These are phyloP conservation scores for Cladosporium sphaerospermum DNA, from an alignment of 2,329 filamentous ascomycete species.

Conservation along the genomic window DNA sequence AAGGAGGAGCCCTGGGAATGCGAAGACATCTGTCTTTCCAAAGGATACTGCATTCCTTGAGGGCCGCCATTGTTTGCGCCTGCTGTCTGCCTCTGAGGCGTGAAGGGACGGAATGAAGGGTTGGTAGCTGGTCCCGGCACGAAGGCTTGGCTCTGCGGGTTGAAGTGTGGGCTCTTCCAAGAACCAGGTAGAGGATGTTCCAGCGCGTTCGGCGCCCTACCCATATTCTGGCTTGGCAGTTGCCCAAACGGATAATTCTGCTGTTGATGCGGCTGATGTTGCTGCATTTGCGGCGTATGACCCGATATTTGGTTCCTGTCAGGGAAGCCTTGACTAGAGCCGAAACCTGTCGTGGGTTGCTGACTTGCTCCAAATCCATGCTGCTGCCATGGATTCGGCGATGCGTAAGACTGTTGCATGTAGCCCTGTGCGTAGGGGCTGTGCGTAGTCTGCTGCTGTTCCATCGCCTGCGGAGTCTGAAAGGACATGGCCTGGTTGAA, in stretches of 20 bases:
- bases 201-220: conserved; percentile 62
- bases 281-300: not conserved
- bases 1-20: conserved; percentile 27
- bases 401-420: conserved; percentile 21
- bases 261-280: conserved; percentile 14
- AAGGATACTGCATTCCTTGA: conserved; percentile 13
- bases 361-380: conserved; percentile 15
- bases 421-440: conserved; percentile 15
- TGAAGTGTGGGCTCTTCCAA: conserved; percentile 80
- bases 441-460: conserved; percentile 17
- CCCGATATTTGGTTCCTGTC: conserved; percentile 2
- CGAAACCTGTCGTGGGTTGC: not conserved
- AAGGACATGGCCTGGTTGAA: conserved; percentile 44
- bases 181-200: conserved; percentile 81
- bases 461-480: conserved; percentile 27
- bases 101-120: conserved; percentile 16
- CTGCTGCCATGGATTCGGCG: conserved; percentile 25
- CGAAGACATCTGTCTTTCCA: conserved; percentile 27
- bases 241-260: conserved; percentile 69
- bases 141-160: conserved; percentile 90
- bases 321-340: not conserved
- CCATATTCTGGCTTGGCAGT: conserved; percentile 63
- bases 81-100: conserved; percentile 17
- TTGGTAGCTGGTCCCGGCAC: conserved; percentile 54
- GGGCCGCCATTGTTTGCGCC: conserved; percentile 11